phyloP scores from a whole-genome alignment of 2,329 filamentous ascomycete genomes.

The Ophioceras dolichostomum region DNA sequence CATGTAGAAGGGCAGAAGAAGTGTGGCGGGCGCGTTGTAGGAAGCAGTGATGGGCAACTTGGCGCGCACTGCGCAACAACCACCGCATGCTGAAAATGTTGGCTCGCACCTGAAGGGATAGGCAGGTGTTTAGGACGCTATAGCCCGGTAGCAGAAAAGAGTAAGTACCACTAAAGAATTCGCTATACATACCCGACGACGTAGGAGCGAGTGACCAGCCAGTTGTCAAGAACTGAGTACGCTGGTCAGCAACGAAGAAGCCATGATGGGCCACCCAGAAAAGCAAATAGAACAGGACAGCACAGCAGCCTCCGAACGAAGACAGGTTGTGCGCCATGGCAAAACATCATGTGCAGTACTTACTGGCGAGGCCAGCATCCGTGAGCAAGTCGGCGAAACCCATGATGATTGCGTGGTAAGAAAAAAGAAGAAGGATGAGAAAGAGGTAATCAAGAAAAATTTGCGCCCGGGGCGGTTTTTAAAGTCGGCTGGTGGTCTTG shows the following conservation, averaged over 20 bases:
- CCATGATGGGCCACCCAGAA: neutral
- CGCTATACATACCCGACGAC: slow-evolving; percentile 57
- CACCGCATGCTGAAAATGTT: too few species aligned
- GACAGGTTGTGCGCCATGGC: neutral
- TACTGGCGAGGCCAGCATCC: slow-evolving; percentile 14
- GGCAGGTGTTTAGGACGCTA: too few species aligned
- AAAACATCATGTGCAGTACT: slow-evolving; percentile 6
- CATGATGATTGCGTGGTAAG: slow-evolving; percentile 9
- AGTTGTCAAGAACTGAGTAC: slow-evolving; percentile 47
- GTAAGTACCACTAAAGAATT: too few species aligned
- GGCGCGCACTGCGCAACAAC: slow-evolving; percentile 13
- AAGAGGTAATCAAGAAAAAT: neutral
- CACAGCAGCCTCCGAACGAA: neutral
- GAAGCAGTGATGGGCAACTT: too few species aligned
- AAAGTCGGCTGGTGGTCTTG: neutral
- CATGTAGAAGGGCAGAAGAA: neutral
- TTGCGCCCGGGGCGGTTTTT: neutral
- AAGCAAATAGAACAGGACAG: neutral
- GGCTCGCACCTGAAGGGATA: neutral
- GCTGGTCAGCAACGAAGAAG: slow-evolving; percentile 1
- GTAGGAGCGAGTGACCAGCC: slow-evolving; percentile 58
- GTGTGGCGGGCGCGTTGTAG: too few species aligned
- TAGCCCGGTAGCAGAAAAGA: too few species aligned
- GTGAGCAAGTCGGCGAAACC: slow-evolving; percentile 17
- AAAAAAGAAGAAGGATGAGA: slow-evolving; percentile 1